A percentile compares a stretch with the other conserved stretches of the same genome.
These are phyloP conservation scores for Colletotrichum sp. DNA, from an alignment of 2,329 filamentous ascomycete genomes.

Conservation along the genomic window DNA sequence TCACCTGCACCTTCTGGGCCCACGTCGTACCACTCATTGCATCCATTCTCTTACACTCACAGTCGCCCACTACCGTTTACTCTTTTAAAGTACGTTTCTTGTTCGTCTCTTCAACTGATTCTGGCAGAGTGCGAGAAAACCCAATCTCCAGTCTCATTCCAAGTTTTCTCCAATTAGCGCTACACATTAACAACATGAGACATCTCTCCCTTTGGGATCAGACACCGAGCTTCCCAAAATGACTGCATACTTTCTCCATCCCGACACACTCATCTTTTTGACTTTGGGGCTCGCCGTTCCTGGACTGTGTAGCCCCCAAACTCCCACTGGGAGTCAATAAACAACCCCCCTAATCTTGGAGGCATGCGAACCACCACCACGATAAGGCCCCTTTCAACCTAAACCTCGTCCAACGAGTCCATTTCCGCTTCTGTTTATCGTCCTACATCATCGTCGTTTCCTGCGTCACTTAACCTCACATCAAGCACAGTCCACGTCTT, in stretches of 20 bases:
- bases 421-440: neutral
- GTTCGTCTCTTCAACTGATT: neutral
- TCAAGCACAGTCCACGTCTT: neutral
- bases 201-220: neutral
- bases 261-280: neutral
- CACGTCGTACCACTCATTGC: neutral
- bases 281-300: neutral
- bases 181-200: neutral
- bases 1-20: neutral
- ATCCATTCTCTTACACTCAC: neutral
- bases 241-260: neutral
- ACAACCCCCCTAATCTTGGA: neutral
- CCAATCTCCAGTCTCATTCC: neutral
- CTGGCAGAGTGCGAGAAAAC: slow-evolving; percentile 2
- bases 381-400: neutral
- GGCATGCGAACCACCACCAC: neutral
- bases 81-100: neutral
- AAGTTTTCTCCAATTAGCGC: slow-evolving; percentile 3
- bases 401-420: neutral
- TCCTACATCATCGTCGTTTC: neutral
- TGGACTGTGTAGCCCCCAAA: neutral
- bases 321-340: neutral
- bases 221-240: neutral
- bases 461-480: neutral
- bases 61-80: neutral